These are phyloP conservation scores for Suillus variegatus DNA, from an alignment of 768 basidiomycete species.

Conservation along the genomic window DNA sequence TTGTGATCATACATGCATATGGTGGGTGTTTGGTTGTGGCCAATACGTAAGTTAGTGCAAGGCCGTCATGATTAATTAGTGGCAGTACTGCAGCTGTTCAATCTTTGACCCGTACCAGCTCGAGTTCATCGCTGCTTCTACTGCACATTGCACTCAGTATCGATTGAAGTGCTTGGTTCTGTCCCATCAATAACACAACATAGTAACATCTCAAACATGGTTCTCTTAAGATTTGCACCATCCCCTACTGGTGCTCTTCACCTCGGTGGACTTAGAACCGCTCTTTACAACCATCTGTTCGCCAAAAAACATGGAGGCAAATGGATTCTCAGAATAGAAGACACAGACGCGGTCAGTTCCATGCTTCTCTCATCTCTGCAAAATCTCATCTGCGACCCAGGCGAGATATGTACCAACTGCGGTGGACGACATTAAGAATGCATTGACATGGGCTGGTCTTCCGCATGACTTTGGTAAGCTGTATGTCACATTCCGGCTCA, in stretches of 20 bases:
- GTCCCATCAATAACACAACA: background rate
- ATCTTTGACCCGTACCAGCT: background rate
- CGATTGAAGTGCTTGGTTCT: background rate
- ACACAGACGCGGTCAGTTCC: constrained; percentile 79
- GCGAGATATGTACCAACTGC: constrained; percentile 80
- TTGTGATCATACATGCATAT: background rate
- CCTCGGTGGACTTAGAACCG: constrained; percentile 92
- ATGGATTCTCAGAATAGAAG: constrained; percentile 93
- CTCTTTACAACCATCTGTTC: constrained; percentile 88
- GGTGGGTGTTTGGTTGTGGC: too few relatives aligned
- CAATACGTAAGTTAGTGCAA: too few relatives aligned
- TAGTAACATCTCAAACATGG: constrained; percentile 38
- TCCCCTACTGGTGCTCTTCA: constrained; percentile 96
- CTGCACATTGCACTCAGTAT: background rate
- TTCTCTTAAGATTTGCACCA: constrained; percentile 88
- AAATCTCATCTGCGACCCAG: constrained; percentile 39
- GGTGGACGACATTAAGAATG: constrained; percentile 74
- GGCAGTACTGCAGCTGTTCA: background rate
- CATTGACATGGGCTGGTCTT: constrained; percentile 88
- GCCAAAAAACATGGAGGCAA: constrained; percentile 81
- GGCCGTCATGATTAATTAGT: too few relatives aligned
- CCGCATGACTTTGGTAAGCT: constrained; percentile 83
- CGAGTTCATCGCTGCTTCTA: background rate
- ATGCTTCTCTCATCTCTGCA: background rate
- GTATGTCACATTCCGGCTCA: background rate